These are phyloP conservation scores for Asterochloris erici DNA, from an alignment of 139 green algal species.

Conservation along the genomic window DNA sequence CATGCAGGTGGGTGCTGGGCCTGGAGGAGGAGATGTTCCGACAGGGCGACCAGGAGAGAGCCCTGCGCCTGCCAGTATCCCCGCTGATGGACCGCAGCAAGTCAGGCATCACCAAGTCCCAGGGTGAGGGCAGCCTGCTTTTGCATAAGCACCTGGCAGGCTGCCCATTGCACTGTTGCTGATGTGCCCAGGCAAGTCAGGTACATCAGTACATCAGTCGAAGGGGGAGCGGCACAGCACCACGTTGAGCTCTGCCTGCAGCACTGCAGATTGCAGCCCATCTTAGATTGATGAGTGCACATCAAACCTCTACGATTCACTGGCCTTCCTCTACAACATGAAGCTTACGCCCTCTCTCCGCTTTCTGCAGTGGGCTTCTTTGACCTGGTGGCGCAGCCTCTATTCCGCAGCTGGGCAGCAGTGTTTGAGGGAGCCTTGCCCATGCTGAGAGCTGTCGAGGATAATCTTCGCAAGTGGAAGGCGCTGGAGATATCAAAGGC, in stretches of 20 bases:
- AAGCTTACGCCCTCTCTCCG: too few species aligned
- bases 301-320: too few species aligned
- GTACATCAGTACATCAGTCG: too few species aligned
- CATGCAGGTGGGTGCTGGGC: slow-evolving; percentile 33
- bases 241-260: too few species aligned
- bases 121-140: slow-evolving; percentile 7
- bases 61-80: slow-evolving; percentile 30
- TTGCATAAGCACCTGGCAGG: not conserved
- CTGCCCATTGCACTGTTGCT: not conserved
- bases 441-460: slow-evolving; percentile 40
- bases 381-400: slow-evolving; percentile 48
- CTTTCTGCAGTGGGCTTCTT: slow-evolving; percentile 41
- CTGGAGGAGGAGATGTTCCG: slow-evolving; percentile 63
- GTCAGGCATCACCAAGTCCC: slow-evolving; percentile 50
- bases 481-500: slow-evolving; percentile 13
- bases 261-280: too few species aligned
- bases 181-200: too few species aligned
- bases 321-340: too few species aligned
- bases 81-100: slow-evolving; percentile 55
- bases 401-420: slow-evolving; percentile 41
- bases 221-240: too few species aligned
- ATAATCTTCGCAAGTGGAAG: slow-evolving; percentile 41
- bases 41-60: slow-evolving; percentile 50
- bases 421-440: slow-evolving; percentile 37
- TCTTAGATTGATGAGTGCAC: too few species aligned